phyloP scores from a whole-genome alignment of 257 asterid genomes.

The Nicotiana obtusifolia region DNA sequence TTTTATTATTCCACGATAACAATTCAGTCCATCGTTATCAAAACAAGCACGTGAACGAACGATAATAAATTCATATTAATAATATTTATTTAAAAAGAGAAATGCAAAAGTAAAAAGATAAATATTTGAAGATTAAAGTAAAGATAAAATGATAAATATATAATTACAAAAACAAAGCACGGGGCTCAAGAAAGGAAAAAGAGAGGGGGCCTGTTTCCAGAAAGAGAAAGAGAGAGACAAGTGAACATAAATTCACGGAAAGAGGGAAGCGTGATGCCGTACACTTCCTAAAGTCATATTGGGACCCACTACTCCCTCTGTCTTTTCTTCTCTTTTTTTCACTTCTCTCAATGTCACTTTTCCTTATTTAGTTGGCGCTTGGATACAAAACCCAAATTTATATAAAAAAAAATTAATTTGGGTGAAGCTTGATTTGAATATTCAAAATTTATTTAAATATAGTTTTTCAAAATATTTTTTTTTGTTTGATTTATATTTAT shows the following conservation, averaged over 20 bases:
- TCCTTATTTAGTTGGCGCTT: no score
- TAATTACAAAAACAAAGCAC: background rate
- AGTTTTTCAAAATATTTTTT: no score
- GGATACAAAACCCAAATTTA: no score
- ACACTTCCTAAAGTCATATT: background rate
- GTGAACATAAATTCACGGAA: conserved; percentile 6
- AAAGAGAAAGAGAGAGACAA: conserved; percentile 7
- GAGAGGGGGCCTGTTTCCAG: background rate
- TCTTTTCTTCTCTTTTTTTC: background rate
- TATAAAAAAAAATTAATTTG: no score
- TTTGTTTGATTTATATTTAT: no score
- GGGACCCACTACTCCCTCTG: background rate
- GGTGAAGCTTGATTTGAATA: no score
- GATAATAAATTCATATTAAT: no score
- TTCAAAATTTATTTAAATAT: no score
- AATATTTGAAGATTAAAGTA: background rate
- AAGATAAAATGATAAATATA: background rate
- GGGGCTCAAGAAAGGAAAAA: background rate
- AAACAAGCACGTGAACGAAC: no score
- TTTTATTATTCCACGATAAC: no score
- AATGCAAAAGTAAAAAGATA: background rate
- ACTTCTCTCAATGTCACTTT: background rate
- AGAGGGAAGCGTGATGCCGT: conserved; percentile 12
- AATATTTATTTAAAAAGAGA: background rate
- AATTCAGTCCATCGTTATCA: no score